These are phyloP conservation scores for Goffeauzyma gilvescens DNA, from an alignment of 768 basidiomycete species.

Conservation along the genomic window DNA sequence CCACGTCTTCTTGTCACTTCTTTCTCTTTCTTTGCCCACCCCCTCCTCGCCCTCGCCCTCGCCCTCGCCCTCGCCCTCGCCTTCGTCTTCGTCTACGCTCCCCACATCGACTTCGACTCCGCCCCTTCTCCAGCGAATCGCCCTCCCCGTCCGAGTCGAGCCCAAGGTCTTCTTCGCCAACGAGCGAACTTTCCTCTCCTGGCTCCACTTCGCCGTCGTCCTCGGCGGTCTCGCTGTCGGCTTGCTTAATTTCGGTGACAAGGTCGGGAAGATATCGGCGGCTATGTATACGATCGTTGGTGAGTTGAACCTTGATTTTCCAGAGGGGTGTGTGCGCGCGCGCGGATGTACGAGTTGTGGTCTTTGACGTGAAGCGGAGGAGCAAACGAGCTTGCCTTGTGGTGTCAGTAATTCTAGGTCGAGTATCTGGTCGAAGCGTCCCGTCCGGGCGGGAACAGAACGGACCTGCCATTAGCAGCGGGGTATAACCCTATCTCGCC, in stretches of 20 bases:
- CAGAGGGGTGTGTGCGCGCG: background rate
- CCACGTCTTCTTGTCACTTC: background rate
- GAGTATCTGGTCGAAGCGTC: too few relatives aligned
- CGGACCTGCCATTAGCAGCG: too few relatives aligned
- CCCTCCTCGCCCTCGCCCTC: background rate
- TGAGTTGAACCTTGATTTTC: conserved; percentile 32
- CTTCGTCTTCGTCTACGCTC: background rate
- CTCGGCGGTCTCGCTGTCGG: conserved; percentile 91
- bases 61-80: background rate
- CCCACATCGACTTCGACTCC: background rate
- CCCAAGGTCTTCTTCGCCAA: conserved; percentile 35
- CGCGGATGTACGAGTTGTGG: too few relatives aligned
- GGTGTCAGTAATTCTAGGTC: too few relatives aligned
- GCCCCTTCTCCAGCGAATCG: conserved; percentile 54
- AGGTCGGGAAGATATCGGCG: conserved; percentile 86
- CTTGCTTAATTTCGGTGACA: conserved; percentile 92
- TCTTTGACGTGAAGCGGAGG: too few relatives aligned
- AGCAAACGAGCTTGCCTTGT: too few relatives aligned
- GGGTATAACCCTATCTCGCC: too few relatives aligned
- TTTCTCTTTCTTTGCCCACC: background rate
- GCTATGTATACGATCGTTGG: conserved; percentile 91
- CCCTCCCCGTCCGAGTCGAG: conserved; percentile 66
- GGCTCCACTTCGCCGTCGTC: conserved; percentile 96
- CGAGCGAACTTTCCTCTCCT: conserved; percentile 69
- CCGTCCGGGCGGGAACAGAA: too few relatives aligned